A percentile compares a stretch with the other conserved stretches of the same genome.
Evolutionary conservation across 1,284 basidiomycete species (phyloP).

Genomic region (Ustilago lituana): DNA sequence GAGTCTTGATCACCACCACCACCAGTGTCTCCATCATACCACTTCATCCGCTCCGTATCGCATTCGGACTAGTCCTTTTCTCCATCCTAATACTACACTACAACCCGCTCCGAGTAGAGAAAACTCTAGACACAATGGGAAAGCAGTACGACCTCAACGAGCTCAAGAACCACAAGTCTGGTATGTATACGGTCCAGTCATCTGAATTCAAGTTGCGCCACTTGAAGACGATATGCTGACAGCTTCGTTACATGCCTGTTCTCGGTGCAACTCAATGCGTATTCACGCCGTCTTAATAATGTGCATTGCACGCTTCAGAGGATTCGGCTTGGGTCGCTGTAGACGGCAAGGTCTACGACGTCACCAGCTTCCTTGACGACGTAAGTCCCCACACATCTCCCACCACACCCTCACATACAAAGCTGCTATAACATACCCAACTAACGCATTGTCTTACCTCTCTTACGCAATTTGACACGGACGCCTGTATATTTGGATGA

Average conservation of each 20-base stretch:
- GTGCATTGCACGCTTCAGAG: conserved; percentile 44
- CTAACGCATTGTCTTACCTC: no score
- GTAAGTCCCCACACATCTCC: conserved; percentile 31
- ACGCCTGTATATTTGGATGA: no score
- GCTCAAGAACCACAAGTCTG: conserved; percentile 60
- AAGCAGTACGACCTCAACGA: conserved; percentile 52
- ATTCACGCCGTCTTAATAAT: no score
- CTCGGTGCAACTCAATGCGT: no score
- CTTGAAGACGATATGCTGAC: not conserved
- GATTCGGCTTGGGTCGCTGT: conserved; percentile 66
- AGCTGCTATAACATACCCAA: no score
- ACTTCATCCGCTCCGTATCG: conserved; percentile 5
- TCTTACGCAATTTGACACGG: no score
- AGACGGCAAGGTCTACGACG: conserved; percentile 65
- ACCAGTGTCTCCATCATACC: conserved; percentile 11
- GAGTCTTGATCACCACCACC: conserved; percentile 2
- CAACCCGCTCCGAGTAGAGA: not conserved
- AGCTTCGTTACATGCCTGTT: not conserved
- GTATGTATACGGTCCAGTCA: conserved; percentile 30
- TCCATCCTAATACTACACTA: conserved; percentile 9
- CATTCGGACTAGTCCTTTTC: conserved; percentile 1
- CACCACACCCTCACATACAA: no score
- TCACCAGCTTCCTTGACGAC: conserved; percentile 66
- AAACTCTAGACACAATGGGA: conserved; percentile 31
- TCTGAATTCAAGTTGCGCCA: no score